Evolutionary conservation across 805 yeast species (phyloP), one percentile per base, ranked within the genome.

Genomic region (Cyberlindnera xishuangbannaensis): DNA sequence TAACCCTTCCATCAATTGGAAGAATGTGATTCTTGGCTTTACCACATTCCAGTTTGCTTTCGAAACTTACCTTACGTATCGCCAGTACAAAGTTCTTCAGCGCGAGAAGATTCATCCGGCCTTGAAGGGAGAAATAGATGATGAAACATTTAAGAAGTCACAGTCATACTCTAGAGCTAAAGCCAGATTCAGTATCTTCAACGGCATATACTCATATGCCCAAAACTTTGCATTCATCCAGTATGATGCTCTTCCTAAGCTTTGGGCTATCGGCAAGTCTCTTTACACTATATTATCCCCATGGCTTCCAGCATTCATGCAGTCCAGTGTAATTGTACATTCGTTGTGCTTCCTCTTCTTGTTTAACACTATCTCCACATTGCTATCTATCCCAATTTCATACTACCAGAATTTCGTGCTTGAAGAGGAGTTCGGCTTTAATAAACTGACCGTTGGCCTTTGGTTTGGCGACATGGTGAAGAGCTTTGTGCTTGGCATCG

Each of bases 351-450:
- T 84, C 51, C 58, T 76, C 46, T 62, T 74, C 27, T 65, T 67
- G 17, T 63, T 74, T 48, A 62, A 76, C 20, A 34, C 65, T 16
- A 39, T 78, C 28, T 64, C 78, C 7, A 64, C 78, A 3, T 31
- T 85, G 3, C 38, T 76, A 19, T 65, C 73, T 4, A 55, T 83
- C 34, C 98, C 98, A 4, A 53, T 78, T 15, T 67, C 78, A 8
- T 78, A 82, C 56, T 88, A 87, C 60, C 65, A 72, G 37, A 81
- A 82, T 48, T 92, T 92, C 63, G 88, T 87, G 12, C 67, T 92
- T 47, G 98, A 92, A 61, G 95, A 90, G 56, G 76, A 76, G 59
- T 90, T 70, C 51, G 98, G 98, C 1, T 92, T 92, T 65, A 92
- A 92, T 65, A 92, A 92, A 60, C 69, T 75, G 46, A 90, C 97